Base-by-base conservation (phyloP, 768 basidiomycete species). In the Piloderma croceum region DNA sequence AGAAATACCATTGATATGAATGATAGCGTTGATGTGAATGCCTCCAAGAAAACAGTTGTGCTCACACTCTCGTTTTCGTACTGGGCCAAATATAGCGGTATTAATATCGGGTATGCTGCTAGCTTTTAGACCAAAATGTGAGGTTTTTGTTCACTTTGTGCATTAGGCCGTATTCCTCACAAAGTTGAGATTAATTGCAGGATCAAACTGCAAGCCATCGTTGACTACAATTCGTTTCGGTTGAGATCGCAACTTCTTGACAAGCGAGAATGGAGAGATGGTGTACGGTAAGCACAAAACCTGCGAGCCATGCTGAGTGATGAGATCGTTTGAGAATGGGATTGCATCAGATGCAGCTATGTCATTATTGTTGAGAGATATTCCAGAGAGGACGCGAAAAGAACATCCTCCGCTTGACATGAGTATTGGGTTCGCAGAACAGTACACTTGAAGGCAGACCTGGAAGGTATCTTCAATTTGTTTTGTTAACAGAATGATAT, bases 31-130 rank as follows among this genome's bases (percentile, higher is more conserved):
- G 21, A 39, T 13, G 36, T 64, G 49, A 23, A 60, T 62, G 6
- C 57, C 40, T 25, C 56, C 22, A 39, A 64, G 45, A 2, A 62
- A 38, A 3, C 62, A 4, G 52, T 48, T 2, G 54, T 54, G 44
- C 56, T 60, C 20, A 52, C 56, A 11, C 51, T 41, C 5, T 43
- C 33, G 6, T 57, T 48, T 36, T 68, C 49, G 50, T 80, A 83
- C 47, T 71, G 70, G 15, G 66, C 68, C 7, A 83, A 60, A 57
- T 83, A 84, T 4, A 81, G 52, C 4, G 81, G 81, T n/a, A 83
- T 55, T 17, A 83, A 65, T 23, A 83, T 61, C 3, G 81, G 81
- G 46, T 76, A 79, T 25, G 73, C 77, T 18, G 79, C 70, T 15
- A 74, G 61, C 80, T 80, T 48, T 40, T 18, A 15, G 13, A 11